Conservation (phyloP, 1,284 basidiomycete genomes). For the Marasmius oreades region DNA sequence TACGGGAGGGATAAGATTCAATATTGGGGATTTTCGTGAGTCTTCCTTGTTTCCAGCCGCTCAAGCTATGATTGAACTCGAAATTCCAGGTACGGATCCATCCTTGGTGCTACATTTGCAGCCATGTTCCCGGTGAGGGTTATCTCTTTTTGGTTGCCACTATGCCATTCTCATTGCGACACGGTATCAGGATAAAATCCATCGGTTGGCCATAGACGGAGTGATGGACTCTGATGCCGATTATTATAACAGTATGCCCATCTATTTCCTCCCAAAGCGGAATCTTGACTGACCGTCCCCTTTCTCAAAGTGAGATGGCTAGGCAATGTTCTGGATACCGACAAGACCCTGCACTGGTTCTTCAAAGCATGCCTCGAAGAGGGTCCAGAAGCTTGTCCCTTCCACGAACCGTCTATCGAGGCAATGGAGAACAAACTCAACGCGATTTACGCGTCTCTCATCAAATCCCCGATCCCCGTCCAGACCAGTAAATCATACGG, state of each 20-base stretch:
- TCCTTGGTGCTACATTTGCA: background rate
- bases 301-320: slow-evolving; percentile 20
- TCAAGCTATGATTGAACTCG: background rate
- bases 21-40: slow-evolving; percentile 53
- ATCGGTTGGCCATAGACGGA: no score
- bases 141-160: no score
- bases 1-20: slow-evolving; percentile 42
- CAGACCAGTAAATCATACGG: slow-evolving; percentile 15
- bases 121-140: no score
- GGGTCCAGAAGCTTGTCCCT: slow-evolving; percentile 23
- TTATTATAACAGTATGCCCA: no score
- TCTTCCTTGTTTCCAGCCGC: slow-evolving; percentile 1
- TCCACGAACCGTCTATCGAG: slow-evolving; percentile 23
- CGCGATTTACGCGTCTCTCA: slow-evolving; percentile 17
- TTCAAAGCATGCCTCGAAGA: slow-evolving; percentile 22
- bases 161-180: no score
- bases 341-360: slow-evolving; percentile 25
- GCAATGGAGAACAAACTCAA: slow-evolving; percentile 23
- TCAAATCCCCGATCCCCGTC: slow-evolving; percentile 19
- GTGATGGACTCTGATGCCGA: no score
- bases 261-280: background rate
- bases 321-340: slow-evolving; percentile 20
- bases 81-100: no score
- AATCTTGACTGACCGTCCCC: background rate
- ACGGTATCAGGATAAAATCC: no score